A percentile compares a stretch with the other conserved stretches of the same genome.
Evolutionary conservation across 1,284 basidiomycete genomes (phyloP).

Genomic region (Chalciporus sp.): DNA sequence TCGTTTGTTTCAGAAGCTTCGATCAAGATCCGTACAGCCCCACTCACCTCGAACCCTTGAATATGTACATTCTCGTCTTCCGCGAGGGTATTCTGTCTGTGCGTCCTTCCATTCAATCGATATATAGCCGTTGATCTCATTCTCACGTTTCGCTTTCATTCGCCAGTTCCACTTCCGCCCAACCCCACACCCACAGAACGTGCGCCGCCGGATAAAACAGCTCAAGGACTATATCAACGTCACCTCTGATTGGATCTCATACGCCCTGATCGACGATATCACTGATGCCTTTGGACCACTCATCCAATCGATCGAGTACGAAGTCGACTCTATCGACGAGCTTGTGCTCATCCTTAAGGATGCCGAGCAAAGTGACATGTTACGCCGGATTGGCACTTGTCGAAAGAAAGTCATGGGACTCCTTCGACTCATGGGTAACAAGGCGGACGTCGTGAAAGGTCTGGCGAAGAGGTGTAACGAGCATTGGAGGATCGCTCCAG

Average conservation of each 20-base stretch:
- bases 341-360: constrained; percentile 93
- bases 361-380: constrained; percentile 64
- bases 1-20: constrained; percentile 99
- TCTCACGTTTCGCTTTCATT: neutral
- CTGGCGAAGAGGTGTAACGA: constrained; percentile 98
- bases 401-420: constrained; percentile 99
- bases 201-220: constrained; percentile 97
- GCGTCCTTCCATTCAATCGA: constrained; percentile 32
- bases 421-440: constrained; percentile 95
- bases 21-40: constrained; percentile 99
- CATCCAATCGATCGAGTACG: constrained; percentile 98
- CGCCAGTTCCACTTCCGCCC: constrained; percentile 95
- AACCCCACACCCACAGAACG: constrained; percentile 97
- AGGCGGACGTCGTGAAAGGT: constrained; percentile 99
- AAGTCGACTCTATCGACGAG: constrained; percentile 99
- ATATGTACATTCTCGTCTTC: constrained; percentile 99
- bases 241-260: constrained; percentile 99
- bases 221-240: constrained; percentile 99
- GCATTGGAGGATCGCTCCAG: constrained; percentile 98
- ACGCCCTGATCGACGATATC: constrained; percentile 99
- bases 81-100: constrained; percentile 96
- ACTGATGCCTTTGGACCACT: constrained; percentile 99
- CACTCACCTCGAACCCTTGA: constrained; percentile 96
- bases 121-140: neutral
- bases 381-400: constrained; percentile 91